phyloP scores from a whole-genome alignment of 257 asterid species.

The Linderniella brevidens region DNA sequence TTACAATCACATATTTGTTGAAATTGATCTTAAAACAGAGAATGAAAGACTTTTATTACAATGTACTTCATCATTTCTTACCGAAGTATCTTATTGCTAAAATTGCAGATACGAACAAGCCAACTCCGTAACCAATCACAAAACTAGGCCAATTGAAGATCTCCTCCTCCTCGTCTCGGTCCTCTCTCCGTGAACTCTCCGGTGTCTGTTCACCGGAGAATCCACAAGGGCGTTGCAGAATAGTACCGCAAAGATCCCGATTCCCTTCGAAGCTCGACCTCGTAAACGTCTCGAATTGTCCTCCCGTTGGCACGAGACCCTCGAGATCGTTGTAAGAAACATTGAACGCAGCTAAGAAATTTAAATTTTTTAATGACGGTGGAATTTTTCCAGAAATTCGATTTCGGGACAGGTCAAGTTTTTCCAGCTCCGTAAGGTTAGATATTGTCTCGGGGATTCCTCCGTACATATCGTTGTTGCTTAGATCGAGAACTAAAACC shows the following conservation, averaged over 20 bases:
- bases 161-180: conserved; percentile 22
- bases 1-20: too few relatives aligned
- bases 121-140: too few relatives aligned
- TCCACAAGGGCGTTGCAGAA: conserved; percentile 34
- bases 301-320: conserved; percentile 76
- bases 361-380: conserved; percentile 47
- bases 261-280: conserved; percentile 59
- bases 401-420: conserved; percentile 62
- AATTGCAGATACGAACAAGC: too few relatives aligned
- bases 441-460: conserved; percentile 64
- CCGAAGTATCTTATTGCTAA: too few relatives aligned
- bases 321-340: conserved; percentile 71
- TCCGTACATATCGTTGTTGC: conserved; percentile 51
- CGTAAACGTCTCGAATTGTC: conserved; percentile 83
- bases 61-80: too few relatives aligned
- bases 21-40: too few relatives aligned
- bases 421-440: conserved; percentile 63
- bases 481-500: conserved; percentile 51
- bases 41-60: too few relatives aligned
- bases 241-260: conserved; percentile 51
- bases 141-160: too few relatives aligned
- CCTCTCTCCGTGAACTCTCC: conserved; percentile 36
- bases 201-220: conserved; percentile 13
- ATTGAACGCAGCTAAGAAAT: conserved; percentile 67
- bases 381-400: conserved; percentile 69